Base-by-base conservation (phyloP, 768 basidiomycete genomes). In the Rossbeevera mucosa region DNA sequence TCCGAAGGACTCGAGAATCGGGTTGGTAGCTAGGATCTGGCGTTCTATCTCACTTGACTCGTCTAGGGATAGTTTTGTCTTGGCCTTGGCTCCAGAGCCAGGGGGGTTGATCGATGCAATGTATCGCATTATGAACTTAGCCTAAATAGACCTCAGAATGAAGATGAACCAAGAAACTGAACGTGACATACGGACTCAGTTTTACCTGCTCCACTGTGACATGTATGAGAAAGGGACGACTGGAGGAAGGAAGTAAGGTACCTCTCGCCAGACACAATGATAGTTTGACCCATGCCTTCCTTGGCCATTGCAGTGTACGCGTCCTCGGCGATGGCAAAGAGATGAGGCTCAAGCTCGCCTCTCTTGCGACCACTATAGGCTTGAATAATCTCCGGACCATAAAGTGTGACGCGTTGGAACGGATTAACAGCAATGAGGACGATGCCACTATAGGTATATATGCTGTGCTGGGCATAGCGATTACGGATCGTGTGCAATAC, bases 81-180 rank as follows among this genome's bases (percentile, higher is more conserved):
- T 88, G 4, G 76, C 66, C 69, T 85, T 83, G 50, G 78, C 67
- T 60, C 74, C 77, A 55, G 78, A 68, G 62, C 83, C 77, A 26
- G 86, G 78, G 56, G 94, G 93, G 58, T 98, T 96, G 42, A 99
- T 93, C 2, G 95, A 97, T 12, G 96, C 96, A 61, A 99, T 86
- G 71, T 97, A 99, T 53, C 96, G 85, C 85, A 99, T 95, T 71
- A 99, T 99, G 75, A 94, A 94, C 76, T 99, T 98, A 47, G 96
- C 90, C 88, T 91, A 62, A 33, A 44, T 56, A 46, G 50, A 28
- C 43, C 22, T 59, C 52, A 46, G 43, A 12, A 51, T 47, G 7
- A 40, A 45, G 13, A 43, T 3, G 16, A 46, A 52, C 44, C 21
- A 25, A 29, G 26, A 40, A 59, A 18, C 44, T 21, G 24, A 43